Conservation (phyloP, 73 alveolate species). For the Paramecium biaurelia region DNA sequence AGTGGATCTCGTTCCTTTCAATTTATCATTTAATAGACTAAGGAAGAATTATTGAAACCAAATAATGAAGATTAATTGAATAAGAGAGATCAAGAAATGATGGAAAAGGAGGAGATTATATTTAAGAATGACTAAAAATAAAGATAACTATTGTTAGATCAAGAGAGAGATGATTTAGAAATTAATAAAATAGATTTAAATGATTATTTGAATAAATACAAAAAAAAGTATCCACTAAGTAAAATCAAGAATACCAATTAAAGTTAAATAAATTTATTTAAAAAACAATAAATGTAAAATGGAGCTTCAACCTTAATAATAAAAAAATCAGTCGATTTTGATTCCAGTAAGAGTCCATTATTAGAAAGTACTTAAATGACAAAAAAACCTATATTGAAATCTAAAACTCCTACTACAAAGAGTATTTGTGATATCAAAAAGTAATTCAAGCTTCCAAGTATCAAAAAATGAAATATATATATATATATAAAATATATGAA, state of each 20-base stretch:
- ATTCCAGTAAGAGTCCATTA: background rate
- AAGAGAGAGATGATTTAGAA: slow-evolving; percentile 16
- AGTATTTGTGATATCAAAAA: background rate
- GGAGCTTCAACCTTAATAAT: background rate
- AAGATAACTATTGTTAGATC: background rate
- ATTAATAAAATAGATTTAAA: background rate
- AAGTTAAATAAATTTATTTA: background rate
- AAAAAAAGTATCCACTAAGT: background rate
- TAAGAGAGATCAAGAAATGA: background rate
- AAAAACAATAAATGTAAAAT: background rate
- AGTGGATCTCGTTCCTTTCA: background rate
- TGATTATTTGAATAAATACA: slow-evolving; percentile 18
- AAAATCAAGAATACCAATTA: background rate
- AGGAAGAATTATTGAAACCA: background rate
- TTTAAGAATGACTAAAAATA: background rate
- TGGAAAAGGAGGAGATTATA: background rate
- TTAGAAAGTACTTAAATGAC: background rate
- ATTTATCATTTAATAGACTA: background rate
- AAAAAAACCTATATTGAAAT: background rate
- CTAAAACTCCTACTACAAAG: slow-evolving; percentile 11
- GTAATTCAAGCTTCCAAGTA: slow-evolving; percentile 30
- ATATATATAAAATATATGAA: background rate
- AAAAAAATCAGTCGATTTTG: slow-evolving; percentile 22
- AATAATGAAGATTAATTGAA: background rate
- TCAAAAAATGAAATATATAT: background rate